Conservation (phyloP, 2,329 filamentous ascomycete genomes). For the Arthrobotrys conoides region DNA sequence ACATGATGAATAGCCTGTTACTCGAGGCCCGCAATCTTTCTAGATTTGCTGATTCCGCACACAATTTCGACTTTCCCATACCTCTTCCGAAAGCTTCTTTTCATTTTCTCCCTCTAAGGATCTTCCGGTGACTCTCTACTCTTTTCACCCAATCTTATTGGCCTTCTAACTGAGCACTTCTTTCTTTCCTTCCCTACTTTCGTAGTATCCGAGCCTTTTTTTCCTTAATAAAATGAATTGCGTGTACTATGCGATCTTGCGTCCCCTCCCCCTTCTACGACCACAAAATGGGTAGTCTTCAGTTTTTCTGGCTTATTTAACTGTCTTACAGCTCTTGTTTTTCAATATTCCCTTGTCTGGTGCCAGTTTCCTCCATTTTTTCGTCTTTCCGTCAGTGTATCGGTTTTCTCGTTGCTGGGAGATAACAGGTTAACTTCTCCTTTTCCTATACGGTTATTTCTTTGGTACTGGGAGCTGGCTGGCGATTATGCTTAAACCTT, state of each 20-base stretch:
- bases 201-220: neutral
- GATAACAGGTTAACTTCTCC: constrained; percentile 25
- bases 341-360: constrained; percentile 8
- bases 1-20: constrained; percentile 41
- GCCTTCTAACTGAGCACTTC: neutral
- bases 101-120: neutral
- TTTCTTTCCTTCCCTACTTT: neutral
- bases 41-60: neutral
- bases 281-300: constrained; percentile 18
- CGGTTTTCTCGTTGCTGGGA: constrained; percentile 17
- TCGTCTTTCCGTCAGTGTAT: neutral
- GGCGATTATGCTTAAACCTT: constrained; percentile 2
- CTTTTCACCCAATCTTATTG: neutral
- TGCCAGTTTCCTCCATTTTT: constrained; percentile 9
- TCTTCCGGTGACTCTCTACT: neutral
- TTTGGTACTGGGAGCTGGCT: constrained; percentile 26
- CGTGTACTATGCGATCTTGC: neutral
- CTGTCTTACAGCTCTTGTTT: constrained; percentile 3
- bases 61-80: neutral
- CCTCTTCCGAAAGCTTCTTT: neutral
- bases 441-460: constrained; percentile 25
- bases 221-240: neutral
- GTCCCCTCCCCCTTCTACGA: neutral
- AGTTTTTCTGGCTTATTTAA: constrained; percentile 2
- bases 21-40: constrained; percentile 48